phyloP scores from a whole-genome alignment of 2,329 filamentous ascomycete genomes.

The Malbranchea zuffiana region DNA sequence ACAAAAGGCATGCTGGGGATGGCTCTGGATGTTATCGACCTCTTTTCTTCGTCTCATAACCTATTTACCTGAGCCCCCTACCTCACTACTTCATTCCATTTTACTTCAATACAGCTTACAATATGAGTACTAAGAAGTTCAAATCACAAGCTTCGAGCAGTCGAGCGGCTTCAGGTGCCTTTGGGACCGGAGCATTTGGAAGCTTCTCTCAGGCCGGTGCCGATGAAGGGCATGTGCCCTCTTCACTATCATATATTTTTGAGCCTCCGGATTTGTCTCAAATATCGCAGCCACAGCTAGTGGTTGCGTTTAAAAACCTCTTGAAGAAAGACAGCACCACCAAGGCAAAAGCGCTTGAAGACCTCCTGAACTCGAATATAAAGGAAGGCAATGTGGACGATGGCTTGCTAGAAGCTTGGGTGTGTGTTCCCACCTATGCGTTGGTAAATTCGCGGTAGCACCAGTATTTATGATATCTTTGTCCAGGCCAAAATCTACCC shows the following conservation, averaged over 20 bases:
- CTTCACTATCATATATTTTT: slow-evolving; percentile 72
- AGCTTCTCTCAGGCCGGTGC: slow-evolving; percentile 28
- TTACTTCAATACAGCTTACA: too few relatives aligned
- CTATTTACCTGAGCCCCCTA: too few relatives aligned
- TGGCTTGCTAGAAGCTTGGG: slow-evolving; percentile 78
- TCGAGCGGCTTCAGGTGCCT: slow-evolving; percentile 42
- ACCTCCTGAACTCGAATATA: slow-evolving; percentile 52
- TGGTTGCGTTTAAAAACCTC: slow-evolving; percentile 86
- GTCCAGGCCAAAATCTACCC: slow-evolving; percentile 72
- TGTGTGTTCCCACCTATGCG: slow-evolving; percentile 36
- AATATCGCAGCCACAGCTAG: slow-evolving; percentile 68
- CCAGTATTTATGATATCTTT: slow-evolving; percentile 29
- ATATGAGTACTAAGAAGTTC: slow-evolving; percentile 50
- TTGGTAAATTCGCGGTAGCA: slow-evolving; percentile 24
- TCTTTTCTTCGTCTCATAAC: too few relatives aligned
- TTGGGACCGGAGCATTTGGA: slow-evolving; percentile 38
- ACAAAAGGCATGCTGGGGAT: too few relatives aligned
- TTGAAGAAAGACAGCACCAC: slow-evolving; percentile 89
- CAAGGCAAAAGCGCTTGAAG: slow-evolving; percentile 80
- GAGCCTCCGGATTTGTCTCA: slow-evolving; percentile 71
- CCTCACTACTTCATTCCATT: too few relatives aligned
- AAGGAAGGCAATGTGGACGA: slow-evolving; percentile 60
- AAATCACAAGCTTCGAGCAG: slow-evolving; percentile 55
- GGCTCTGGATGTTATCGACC: too few relatives aligned
- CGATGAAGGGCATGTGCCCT: slow-evolving; percentile 38